Evolutionary conservation across 1,139 yeast species (phyloP), one percentile per base, ranked within the genome.

Genomic region (Diutina neorugosa): DNA sequence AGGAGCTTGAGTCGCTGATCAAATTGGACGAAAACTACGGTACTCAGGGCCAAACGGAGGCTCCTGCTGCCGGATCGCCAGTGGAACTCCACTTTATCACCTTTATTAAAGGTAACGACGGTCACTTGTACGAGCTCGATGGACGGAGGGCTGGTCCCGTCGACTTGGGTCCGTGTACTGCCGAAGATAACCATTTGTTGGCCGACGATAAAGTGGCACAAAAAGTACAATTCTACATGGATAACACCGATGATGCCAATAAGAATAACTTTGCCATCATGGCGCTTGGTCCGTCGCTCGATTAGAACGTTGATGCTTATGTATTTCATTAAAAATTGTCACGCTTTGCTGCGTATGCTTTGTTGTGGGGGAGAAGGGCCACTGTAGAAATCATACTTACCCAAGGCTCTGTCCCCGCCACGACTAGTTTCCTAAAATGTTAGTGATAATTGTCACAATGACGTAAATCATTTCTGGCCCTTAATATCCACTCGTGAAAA

Each of bases 71-170:
- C 3, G 78, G 73, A 1, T 86, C 74, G 7, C 72, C 74, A n/a
- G 76, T 83, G 1, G 81, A 82, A 54, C 72, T 86, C 55, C 98
- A 93, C 66, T 93, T 88, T 63, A 82, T 93, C 40, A 76, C 93
- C 8, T 84, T 86, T 62, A 76, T 89, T 7, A 81, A 77, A 60
- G 78, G 80, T 11, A 68, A 68, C 21, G 76, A 78, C 58, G 76
- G 78, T n/a, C 80, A 78, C 56, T 65, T 91, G 34, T 86, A 81
- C 60, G 98, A 93, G 65, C 74, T 93, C 52, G 98, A 93, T 64
- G 98, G 98, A 0, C 75, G 98, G 59, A 76, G 96, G 59, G 70
- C 69, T 48, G 96, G 96, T 0, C 91, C 96, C 0, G 71, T 84
- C 51, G 82, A 78, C 56, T 69, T 86, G 54, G 91, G 94, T 0